A percentile compares a stretch with the other conserved stretches of the same genome.
These are phyloP conservation scores for Fraxinus nigra DNA, from an alignment of 305 asterid genomes.

Conservation along the genomic window DNA sequence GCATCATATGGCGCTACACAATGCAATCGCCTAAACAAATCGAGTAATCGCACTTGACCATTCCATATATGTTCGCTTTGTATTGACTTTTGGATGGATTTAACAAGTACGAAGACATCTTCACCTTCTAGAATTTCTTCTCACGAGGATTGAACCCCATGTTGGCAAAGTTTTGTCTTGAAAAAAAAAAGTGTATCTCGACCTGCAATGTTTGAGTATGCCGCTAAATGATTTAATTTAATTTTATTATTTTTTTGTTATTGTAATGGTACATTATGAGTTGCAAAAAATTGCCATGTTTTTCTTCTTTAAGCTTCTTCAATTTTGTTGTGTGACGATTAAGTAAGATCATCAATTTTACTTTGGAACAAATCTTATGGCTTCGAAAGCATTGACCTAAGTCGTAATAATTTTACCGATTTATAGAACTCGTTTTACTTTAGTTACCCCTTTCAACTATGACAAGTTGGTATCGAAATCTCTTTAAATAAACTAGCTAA, in stretches of 20 bases:
- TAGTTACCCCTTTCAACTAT: background rate
- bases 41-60: background rate
- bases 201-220: background rate
- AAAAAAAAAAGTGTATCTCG: background rate
- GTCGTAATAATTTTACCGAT: background rate
- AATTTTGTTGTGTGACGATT: background rate
- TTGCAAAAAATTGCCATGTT: background rate
- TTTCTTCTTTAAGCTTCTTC: background rate
- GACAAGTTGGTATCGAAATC: background rate
- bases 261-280: background rate
- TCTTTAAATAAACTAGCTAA: background rate
- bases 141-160: background rate
- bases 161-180: background rate
- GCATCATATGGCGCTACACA: slow-evolving; percentile 63
- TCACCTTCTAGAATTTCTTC: background rate
- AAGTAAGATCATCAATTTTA: background rate
- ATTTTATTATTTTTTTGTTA: background rate
- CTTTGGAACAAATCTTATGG: background rate
- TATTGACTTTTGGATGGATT: background rate
- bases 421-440: background rate
- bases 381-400: background rate
- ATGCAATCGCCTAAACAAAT: slow-evolving; percentile 42
- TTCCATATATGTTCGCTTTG: background rate
- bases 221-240: background rate
- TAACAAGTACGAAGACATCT: background rate